A percentile compares a stretch with the other conserved stretches of the same genome.
Conservation (phyloP, 2,329 filamentous ascomycete species). For the Cladosporium phlei region DNA sequence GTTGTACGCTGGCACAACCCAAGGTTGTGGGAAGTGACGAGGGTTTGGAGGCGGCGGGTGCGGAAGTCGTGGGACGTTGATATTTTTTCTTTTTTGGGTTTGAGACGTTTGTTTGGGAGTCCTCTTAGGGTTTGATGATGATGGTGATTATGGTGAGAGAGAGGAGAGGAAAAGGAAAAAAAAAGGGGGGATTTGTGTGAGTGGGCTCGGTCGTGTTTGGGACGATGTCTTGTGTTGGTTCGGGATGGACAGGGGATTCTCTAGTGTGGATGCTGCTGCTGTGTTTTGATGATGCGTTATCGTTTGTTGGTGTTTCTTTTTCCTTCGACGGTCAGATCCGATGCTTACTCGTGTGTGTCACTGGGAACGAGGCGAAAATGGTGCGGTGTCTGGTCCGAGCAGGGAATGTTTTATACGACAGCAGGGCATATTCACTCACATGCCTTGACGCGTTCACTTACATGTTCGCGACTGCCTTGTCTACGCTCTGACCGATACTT, state of each 20-base stretch:
- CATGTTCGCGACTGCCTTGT: background rate
- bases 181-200: background rate
- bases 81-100: background rate
- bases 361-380: too few relatives aligned
- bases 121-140: conserved; percentile 1
- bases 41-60: background rate
- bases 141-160: background rate
- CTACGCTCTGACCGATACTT: too few relatives aligned
- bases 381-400: background rate
- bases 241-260: background rate
- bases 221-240: background rate
- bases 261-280: too few relatives aligned
- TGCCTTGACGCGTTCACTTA: background rate
- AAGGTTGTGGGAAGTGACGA: too few relatives aligned
- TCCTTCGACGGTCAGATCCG: too few relatives aligned
- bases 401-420: background rate
- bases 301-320: too few relatives aligned
- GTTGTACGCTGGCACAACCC: too few relatives aligned
- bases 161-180: background rate
- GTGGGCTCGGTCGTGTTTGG: background rate
- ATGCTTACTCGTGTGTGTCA: too few relatives aligned
- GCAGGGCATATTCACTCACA: background rate
- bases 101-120: background rate
- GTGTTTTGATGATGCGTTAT: too few relatives aligned
- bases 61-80: conserved; percentile 6